Percentiles rank a stretch among this genome's conserved stretches.
phyloP scores from a whole-genome alignment of 2,329 filamentous ascomycete genomes.

The Chrysoporthe puriensis region DNA sequence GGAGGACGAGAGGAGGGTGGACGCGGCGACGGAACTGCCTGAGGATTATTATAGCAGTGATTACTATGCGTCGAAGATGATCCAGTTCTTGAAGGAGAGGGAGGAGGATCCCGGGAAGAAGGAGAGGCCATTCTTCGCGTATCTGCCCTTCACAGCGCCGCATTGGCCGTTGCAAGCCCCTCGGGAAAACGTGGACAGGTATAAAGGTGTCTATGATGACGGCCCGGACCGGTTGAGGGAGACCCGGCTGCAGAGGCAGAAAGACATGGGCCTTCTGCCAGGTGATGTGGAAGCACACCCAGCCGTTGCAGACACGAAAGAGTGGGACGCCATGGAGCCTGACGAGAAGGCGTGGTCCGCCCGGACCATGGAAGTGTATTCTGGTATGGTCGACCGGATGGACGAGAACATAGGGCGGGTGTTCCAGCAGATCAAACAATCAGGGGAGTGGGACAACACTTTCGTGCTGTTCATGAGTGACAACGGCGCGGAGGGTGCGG shows the following conservation, averaged over 20 bases:
- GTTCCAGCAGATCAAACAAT: slow-evolving; percentile 56
- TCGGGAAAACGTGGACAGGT: slow-evolving; percentile 57
- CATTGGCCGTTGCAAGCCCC: slow-evolving; percentile 68
- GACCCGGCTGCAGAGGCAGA: slow-evolving; percentile 56
- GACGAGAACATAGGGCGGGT: slow-evolving; percentile 65
- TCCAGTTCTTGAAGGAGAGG: slow-evolving; percentile 54
- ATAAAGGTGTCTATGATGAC: slow-evolving; percentile 63
- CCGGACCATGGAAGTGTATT: slow-evolving; percentile 64
- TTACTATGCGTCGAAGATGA: slow-evolving; percentile 55
- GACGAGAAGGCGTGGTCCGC: slow-evolving; percentile 52
- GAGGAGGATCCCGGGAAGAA: slow-evolving; percentile 39
- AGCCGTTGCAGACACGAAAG: slow-evolving; percentile 52
- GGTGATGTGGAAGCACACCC: slow-evolving; percentile 54
- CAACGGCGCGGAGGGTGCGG: slow-evolving; percentile 47
- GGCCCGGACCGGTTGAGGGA: slow-evolving; percentile 60
- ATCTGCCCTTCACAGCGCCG: slow-evolving; percentile 64
- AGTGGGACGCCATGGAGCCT: slow-evolving; percentile 51
- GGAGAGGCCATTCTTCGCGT: slow-evolving; percentile 58
- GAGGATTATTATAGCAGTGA: slow-evolving; percentile 58
- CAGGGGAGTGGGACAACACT: slow-evolving; percentile 65
- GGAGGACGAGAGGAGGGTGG: slow-evolving; percentile 44
- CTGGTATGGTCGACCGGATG: slow-evolving; percentile 66
- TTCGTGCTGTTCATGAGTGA: slow-evolving; percentile 67
- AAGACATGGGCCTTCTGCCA: slow-evolving; percentile 59
- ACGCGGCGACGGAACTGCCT: slow-evolving; percentile 46